These are phyloP conservation scores for Artemisia annua DNA, from an alignment of 129 eudicot species.

Conservation along the genomic window DNA sequence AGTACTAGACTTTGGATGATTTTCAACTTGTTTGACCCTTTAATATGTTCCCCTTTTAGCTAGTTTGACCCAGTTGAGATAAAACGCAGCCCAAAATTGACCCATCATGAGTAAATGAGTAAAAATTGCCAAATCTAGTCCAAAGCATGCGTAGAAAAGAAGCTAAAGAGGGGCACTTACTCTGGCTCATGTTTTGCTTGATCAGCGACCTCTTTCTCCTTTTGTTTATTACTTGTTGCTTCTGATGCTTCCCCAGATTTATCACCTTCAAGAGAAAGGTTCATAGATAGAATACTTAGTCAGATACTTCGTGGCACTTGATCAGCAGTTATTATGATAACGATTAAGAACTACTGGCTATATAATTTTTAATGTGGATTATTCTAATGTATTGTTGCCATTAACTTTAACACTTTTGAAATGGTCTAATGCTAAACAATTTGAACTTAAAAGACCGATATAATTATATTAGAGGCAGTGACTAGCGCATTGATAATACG, in stretches of 20 bases:
- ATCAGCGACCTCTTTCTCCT: constrained; percentile 26
- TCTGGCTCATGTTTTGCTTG: constrained; percentile 39
- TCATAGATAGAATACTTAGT: neutral
- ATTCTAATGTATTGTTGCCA: too few relatives aligned
- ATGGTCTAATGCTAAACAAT: too few relatives aligned
- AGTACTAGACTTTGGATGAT: neutral
- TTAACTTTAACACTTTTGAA: neutral
- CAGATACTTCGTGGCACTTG: neutral
- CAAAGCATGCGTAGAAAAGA: neutral
- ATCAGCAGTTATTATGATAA: neutral
- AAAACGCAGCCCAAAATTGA: neutral
- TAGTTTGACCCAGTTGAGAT: neutral
- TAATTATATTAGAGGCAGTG: too few relatives aligned
- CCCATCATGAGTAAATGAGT: neutral
- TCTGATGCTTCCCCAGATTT: constrained; percentile 41
- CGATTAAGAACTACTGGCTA: neutral
- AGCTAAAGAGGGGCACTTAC: constrained; percentile 29
- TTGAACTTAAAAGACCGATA: too few relatives aligned
- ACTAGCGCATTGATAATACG: too few relatives aligned
- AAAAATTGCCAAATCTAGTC: neutral
- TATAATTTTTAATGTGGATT: neutral
- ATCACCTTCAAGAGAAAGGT: constrained; percentile 38
- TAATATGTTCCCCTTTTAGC: neutral
- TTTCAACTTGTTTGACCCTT: neutral
- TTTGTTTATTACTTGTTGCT: constrained; percentile 27